Conservation (phyloP, 1,284 basidiomycete genomes). For the Golubevia pallescens region DNA sequence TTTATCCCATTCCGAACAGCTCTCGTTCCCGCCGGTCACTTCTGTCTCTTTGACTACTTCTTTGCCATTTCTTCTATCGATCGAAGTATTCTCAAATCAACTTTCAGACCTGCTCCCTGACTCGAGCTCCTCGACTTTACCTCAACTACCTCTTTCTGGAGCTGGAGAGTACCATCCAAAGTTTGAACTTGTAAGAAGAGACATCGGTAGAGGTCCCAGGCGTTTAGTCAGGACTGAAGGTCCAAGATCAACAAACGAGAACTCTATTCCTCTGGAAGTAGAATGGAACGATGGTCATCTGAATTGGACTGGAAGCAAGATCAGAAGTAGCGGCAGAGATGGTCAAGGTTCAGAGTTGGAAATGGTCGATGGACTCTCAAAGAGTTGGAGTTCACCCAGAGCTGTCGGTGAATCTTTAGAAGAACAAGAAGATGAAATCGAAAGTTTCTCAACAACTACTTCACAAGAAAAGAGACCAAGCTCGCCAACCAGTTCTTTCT, state of each 20-base stretch:
- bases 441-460: not conserved
- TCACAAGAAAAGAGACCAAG: not conserved
- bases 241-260: no score
- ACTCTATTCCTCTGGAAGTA: not conserved
- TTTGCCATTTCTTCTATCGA: not conserved
- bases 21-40: no score
- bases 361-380: not conserved
- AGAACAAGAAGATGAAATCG: not conserved
- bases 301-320: not conserved
- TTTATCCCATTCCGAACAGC: no score
- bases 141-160: not conserved
- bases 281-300: not conserved
- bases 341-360: not conserved
- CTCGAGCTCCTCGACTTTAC: not conserved
- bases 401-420: no score
- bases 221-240: no score
- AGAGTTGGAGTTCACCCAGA: no score
- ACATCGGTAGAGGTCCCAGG: not conserved
- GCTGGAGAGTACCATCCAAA: not conserved
- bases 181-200: not conserved
- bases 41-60: no score
- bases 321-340: not conserved
- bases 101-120: not conserved
- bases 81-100: not conserved
- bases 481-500: not conserved